A percentile compares a stretch with the other conserved stretches of the same genome.
Evolutionary conservation across 169 alveolate genomes (phyloP).

Genomic region (Plasmodium billcollinsi): DNA sequence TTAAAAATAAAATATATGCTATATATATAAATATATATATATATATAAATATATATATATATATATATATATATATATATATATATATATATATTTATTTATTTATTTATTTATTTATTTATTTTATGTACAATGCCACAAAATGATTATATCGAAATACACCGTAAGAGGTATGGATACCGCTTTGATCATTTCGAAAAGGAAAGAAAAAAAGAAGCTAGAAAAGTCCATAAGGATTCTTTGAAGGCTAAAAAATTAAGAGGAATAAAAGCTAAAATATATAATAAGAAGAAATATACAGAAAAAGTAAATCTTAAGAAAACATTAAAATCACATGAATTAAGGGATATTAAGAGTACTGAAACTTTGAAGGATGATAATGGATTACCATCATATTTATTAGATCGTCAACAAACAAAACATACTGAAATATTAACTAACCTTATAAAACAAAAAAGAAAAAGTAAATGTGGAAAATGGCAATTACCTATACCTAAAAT

Average conservation of each 20-base stretch:
- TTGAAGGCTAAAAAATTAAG: conserved; percentile 94
- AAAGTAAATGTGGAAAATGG: conserved; percentile 99
- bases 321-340: conserved; percentile 83
- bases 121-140: conserved; percentile 93
- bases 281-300: conserved; percentile 96
- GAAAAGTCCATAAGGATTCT: conserved; percentile 94
- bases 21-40: too few species aligned
- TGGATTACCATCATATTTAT: conserved; percentile 98
- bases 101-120: too few species aligned
- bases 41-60: too few species aligned
- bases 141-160: conserved; percentile 97
- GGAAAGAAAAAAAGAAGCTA: conserved; percentile 94
- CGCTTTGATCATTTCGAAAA: conserved; percentile 95
- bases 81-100: too few species aligned
- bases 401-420: conserved; percentile 97
- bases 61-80: background rate
- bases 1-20: too few species aligned
- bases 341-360: conserved; percentile 79
- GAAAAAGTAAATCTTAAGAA: conserved; percentile 98
- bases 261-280: conserved; percentile 98
- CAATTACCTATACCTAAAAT: conserved; percentile 98
- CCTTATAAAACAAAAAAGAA: conserved; percentile 98
- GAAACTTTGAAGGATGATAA: conserved; percentile 92
- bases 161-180: conserved; percentile 96
- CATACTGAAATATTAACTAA: conserved; percentile 96